Conservation (phyloP, 1,284 basidiomycete genomes). For the Cryptococcus maquisensis region DNA sequence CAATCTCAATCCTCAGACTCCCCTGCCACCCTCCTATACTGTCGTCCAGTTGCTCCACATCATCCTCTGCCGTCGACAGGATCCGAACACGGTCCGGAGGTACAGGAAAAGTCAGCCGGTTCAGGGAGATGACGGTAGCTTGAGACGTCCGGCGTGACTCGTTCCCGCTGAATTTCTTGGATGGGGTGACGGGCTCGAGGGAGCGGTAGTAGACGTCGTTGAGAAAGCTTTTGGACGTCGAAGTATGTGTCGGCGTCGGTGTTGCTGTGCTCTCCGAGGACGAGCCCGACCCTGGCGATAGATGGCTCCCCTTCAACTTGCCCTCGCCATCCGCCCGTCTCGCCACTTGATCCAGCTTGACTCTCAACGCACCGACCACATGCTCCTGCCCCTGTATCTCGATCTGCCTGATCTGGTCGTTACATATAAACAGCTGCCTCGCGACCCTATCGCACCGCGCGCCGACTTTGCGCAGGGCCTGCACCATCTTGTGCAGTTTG, state of each 20-base stretch:
- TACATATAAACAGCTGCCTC: constrained; percentile 28
- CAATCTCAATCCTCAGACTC: background rate
- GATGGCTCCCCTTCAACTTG: background rate
- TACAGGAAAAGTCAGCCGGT: constrained; percentile 17
- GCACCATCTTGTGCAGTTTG: constrained; percentile 4
- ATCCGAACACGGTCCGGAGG: constrained; percentile 8
- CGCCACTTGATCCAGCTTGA: constrained; percentile 1
- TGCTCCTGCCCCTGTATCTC: constrained; percentile 19
- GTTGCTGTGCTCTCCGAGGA: background rate
- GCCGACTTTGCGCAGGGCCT: constrained; percentile 7
- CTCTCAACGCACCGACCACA: constrained; percentile 10
- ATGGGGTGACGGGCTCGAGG: background rate
- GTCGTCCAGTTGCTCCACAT: background rate
- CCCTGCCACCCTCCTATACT: background rate
- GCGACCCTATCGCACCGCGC: constrained; percentile 20
- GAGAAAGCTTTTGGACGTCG: too few relatives aligned
- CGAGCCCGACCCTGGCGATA: background rate
- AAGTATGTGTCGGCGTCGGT: background rate
- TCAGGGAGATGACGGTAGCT: constrained; percentile 14
- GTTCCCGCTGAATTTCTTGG: too few relatives aligned
- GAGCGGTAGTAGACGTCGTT: background rate
- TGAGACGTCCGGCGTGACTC: constrained; percentile 8
- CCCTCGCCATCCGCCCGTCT: background rate
- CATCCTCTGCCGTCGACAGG: background rate
- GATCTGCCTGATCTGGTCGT: constrained; percentile 30